These are phyloP conservation scores for Fagopyrum tataricum DNA, from an alignment of 148 eudicot species.

Conservation along the genomic window DNA sequence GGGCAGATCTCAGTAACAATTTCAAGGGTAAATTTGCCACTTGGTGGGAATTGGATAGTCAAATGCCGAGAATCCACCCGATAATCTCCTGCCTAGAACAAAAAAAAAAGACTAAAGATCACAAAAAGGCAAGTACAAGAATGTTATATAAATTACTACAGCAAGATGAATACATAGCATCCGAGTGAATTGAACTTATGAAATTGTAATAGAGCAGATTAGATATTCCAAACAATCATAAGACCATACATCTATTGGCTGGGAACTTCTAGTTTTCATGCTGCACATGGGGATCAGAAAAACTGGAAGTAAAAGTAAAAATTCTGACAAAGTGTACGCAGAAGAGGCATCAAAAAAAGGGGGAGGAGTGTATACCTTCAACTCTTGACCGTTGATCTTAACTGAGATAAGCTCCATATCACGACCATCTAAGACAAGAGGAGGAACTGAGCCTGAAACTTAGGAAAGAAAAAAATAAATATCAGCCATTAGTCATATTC, in stretches of 20 bases:
- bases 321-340: background rate
- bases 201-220: background rate
- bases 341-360: background rate
- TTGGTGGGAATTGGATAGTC: conserved; percentile 62
- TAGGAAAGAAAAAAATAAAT: background rate
- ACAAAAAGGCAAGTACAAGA: background rate
- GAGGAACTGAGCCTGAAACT: conserved; percentile 52
- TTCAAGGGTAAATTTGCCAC: conserved; percentile 63
- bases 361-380: conserved; percentile 35
- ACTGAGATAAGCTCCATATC: conserved; percentile 76
- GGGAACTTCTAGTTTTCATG: background rate
- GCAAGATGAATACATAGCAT: background rate
- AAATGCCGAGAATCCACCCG: conserved; percentile 71
- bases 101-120: background rate
- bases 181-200: background rate
- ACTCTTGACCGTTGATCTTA: conserved; percentile 51
- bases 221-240: background rate
- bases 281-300: background rate
- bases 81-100: conserved; percentile 67
- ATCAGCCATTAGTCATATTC: background rate
- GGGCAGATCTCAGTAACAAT: conserved; percentile 82
- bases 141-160: too few relatives aligned
- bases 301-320: background rate
- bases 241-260: background rate
- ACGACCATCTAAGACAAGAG: conserved; percentile 70